phyloP scores from a whole-genome alignment of 805 yeast species.

The Maudiozyma barnettii region DNA sequence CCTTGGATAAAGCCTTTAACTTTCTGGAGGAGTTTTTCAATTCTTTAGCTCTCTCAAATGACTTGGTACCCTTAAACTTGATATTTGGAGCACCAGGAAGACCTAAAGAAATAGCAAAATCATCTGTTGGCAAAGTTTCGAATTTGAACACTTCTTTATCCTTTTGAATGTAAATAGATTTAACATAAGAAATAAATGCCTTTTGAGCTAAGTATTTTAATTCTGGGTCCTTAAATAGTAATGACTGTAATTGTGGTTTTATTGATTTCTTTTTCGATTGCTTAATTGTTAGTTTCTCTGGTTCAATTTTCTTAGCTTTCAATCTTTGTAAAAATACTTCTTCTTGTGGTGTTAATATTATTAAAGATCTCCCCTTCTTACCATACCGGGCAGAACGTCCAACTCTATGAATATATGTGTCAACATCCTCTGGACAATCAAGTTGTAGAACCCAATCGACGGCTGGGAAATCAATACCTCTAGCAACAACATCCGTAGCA shows the following conservation, averaged over 20 bases:
- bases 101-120: constrained; percentile 80
- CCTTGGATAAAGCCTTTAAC: constrained; percentile 45
- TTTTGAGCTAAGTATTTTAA: constrained; percentile 90
- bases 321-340: constrained; percentile 62
- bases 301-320: constrained; percentile 52
- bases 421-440: constrained; percentile 84
- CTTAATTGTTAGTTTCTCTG: constrained; percentile 64
- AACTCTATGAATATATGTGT: constrained; percentile 84
- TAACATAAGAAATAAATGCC: constrained; percentile 85
- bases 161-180: constrained; percentile 75
- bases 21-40: constrained; percentile 75
- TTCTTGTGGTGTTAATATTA: constrained; percentile 79
- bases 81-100: constrained; percentile 94
- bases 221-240: constrained; percentile 86
- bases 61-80: constrained; percentile 48
- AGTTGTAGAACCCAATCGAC: constrained; percentile 92
- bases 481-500: constrained; percentile 86
- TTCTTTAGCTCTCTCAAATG: constrained; percentile 45
- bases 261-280: constrained; percentile 64
- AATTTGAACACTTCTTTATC: constrained; percentile 81
- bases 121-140: constrained; percentile 68
- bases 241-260: constrained; percentile 73
- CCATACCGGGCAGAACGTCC: constrained; percentile 89
- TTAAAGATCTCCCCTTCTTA: constrained; percentile 67
- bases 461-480: constrained; percentile 88